Base-by-base conservation (phyloP, 148 eudicot species). In the Fagopyrum esculentum region DNA sequence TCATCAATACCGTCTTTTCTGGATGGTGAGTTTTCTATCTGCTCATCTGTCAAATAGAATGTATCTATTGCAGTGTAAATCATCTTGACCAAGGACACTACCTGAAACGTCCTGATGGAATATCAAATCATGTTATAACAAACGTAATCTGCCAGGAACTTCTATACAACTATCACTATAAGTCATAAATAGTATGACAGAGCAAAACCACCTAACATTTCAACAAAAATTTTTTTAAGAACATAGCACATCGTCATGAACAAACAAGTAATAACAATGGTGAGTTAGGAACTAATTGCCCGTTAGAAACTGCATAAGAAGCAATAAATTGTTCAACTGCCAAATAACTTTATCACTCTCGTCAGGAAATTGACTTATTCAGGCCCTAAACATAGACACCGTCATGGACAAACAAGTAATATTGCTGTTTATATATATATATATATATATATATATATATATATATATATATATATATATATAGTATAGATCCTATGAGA, bases 41-140 rank as follows among this genome's bases (percentile, higher is more conserved):
- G 87, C 79, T 94, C 98, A 6, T 91, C 96, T 4, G 90, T 71
- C 79, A 94, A 79, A 80, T 94, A 94, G 79, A 94, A 94, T 2
- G 98, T 91, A 77, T 91, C 98, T 22, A 94, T 87, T 16, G 98
- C 96, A 1, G 96, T 94, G 85, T 91, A 94, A 71, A 94, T 90
- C 98, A 94, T 94, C 63, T 76, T 78, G 76, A 68, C 49, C 2
- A 60, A 74, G 66, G 71, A 73, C 64, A 47, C 75, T 12, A 45
- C 71, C 69, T 63, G 44, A 63, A 30, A 63, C 16, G 15, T n/a
- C n/a, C 44, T 4, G 13, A 11, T 30, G 35, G 45, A 63, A 63
- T 63, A 15, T 43, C 8, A 43, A 43, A 15, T 66, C 46, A 15
- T 40, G 47, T 66, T 15, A 66, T 17, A 30, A 63, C n/a, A 9